Conservation (phyloP, 2,329 filamentous ascomycete species). For the Aspergillus flavus region DNA sequence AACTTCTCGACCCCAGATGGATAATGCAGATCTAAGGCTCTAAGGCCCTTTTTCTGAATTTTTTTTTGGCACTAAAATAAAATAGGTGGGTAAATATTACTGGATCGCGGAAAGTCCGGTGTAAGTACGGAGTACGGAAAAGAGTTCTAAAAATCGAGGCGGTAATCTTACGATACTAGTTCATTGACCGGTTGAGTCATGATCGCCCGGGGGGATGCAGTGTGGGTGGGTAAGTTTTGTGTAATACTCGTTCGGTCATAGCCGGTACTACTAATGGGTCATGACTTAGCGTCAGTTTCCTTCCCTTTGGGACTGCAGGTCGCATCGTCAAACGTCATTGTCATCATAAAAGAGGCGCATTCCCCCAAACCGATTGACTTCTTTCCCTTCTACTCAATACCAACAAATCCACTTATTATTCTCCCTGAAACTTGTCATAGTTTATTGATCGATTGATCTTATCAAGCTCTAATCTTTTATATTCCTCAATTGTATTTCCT, state of each 20-base stretch:
- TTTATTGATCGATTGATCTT: neutral
- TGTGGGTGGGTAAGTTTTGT: neutral
- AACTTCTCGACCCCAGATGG: neutral
- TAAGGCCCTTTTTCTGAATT: neutral
- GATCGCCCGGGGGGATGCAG: neutral
- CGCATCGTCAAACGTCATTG: neutral
- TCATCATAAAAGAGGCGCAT: neutral
- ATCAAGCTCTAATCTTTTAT: neutral
- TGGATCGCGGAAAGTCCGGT: neutral
- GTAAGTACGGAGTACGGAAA: neutral
- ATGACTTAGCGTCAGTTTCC: neutral
- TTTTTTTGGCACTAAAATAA: neutral
- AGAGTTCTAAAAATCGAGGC: neutral
- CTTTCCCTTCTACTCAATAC: neutral
- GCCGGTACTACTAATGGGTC: neutral
- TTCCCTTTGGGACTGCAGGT: neutral
- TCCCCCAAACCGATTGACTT: neutral
- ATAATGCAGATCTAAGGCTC: neutral
- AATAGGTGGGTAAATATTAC: neutral
- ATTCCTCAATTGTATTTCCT: neutral
- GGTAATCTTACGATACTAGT: slow-evolving; percentile 2
- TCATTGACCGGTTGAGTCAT: slow-evolving; percentile 3
- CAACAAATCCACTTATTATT: neutral
- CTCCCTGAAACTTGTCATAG: neutral
- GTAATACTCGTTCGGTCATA: neutral